Conservation (phyloP, 257 asterid species). For the Nicotiana noctiflora region DNA sequence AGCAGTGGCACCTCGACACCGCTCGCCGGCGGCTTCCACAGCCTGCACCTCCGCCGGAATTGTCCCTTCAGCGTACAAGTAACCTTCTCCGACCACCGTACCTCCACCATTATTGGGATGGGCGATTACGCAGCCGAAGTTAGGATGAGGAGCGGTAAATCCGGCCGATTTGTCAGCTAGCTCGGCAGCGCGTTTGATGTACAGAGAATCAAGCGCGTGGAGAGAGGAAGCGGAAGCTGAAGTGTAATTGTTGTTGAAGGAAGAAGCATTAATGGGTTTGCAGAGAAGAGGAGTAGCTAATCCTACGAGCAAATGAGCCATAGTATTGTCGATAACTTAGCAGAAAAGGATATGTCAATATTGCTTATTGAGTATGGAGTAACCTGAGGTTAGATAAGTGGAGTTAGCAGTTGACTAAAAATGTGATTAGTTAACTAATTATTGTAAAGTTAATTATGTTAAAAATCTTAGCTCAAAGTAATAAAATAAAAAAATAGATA, state of each 20-base stretch:
- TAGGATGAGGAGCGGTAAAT: constrained; percentile 90
- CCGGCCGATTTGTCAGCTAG: constrained; percentile 88
- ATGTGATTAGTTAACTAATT: too few species aligned
- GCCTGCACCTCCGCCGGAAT: constrained; percentile 76
- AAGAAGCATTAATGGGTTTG: neutral
- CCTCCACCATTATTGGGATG: constrained; percentile 17
- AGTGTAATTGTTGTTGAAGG: neutral
- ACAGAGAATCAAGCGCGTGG: constrained; percentile 50
- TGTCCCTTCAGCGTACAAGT: constrained; percentile 85
- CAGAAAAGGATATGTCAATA: neutral
- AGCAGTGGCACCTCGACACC: constrained; percentile 77
- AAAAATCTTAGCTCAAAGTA: too few species aligned
- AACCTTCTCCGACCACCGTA: constrained; percentile 74
- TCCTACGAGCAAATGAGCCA: constrained; percentile 8
- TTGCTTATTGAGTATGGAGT: too few species aligned
- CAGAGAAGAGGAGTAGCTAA: constrained; percentile 7
- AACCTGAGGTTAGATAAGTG: too few species aligned
- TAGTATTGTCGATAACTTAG: neutral
- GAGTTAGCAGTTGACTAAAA: too few species aligned
- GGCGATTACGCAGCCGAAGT: constrained; percentile 81
- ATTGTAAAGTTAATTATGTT: too few species aligned
- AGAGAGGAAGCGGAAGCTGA: constrained; percentile 18
- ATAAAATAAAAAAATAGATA: too few species aligned
- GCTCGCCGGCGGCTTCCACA: constrained; percentile 65
- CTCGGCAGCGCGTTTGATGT: constrained; percentile 79